These are phyloP conservation scores for Tylopilus sp. DNA, from an alignment of 1,284 basidiomycete species.

Conservation along the genomic window DNA sequence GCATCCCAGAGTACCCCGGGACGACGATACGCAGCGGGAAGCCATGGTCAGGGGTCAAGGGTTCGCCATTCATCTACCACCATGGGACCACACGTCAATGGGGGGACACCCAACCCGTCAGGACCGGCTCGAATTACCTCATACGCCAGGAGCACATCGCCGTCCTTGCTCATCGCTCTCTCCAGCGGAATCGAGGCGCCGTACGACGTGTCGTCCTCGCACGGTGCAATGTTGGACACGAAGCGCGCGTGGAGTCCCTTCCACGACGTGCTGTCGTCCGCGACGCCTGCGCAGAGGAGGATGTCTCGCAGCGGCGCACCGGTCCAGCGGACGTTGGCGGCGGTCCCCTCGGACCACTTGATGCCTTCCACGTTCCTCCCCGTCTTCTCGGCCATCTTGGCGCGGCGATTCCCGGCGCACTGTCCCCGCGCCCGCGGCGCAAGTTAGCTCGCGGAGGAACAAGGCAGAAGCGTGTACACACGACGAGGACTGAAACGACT, in stretches of 20 bases:
- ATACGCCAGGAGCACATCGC: slow-evolving; percentile 57
- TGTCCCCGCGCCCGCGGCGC: slow-evolving; percentile 36
- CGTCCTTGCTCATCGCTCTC: slow-evolving; percentile 44
- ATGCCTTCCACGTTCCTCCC: slow-evolving; percentile 42
- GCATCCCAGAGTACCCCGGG: slow-evolving; percentile 66
- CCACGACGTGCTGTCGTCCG: slow-evolving; percentile 23
- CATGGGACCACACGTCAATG: slow-evolving; percentile 2
- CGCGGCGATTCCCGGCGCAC: slow-evolving; percentile 66
- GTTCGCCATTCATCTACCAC: slow-evolving; percentile 60
- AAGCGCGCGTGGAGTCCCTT: slow-evolving; percentile 52
- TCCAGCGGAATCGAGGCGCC: slow-evolving; percentile 55
- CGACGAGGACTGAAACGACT: slow-evolving; percentile 56
- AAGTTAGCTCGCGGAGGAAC: background rate
- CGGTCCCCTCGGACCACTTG: slow-evolving; percentile 58
- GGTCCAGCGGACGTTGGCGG: slow-evolving; percentile 59
- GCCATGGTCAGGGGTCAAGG: slow-evolving; percentile 59
- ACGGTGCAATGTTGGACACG: slow-evolving; percentile 55
- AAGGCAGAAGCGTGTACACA: slow-evolving; percentile 27
- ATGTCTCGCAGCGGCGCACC: slow-evolving; percentile 54
- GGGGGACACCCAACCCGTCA: background rate
- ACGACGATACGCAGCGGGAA: slow-evolving; percentile 66
- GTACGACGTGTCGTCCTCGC: slow-evolving; percentile 57
- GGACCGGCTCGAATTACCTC: slow-evolving; percentile 37
- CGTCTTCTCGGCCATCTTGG: slow-evolving; percentile 58
- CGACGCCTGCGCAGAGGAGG: slow-evolving; percentile 42